Evolutionary conservation across 2,329 filamentous ascomycete species (phyloP).

Genomic region (Epichloe gansuensis): DNA sequence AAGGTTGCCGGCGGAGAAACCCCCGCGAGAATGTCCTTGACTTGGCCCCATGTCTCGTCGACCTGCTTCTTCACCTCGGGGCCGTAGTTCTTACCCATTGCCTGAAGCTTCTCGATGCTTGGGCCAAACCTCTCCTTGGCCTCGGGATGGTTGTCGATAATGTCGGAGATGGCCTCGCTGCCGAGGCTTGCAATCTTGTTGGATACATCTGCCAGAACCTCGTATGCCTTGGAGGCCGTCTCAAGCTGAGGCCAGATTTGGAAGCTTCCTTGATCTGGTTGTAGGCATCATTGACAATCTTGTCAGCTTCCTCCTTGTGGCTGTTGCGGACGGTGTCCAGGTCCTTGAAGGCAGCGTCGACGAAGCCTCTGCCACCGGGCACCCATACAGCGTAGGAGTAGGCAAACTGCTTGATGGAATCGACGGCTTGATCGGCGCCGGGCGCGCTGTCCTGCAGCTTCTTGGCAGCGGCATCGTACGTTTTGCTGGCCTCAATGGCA

Average conservation of each 20-base stretch:
- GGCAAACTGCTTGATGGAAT: constrained; percentile 52
- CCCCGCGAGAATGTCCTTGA: constrained; percentile 52
- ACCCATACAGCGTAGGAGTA: constrained; percentile 61
- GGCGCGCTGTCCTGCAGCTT: constrained; percentile 52
- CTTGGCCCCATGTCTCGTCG: constrained; percentile 57
- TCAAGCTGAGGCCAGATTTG: constrained; percentile 48
- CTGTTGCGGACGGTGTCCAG: constrained; percentile 55
- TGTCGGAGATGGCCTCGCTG: constrained; percentile 48
- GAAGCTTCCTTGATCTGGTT: constrained; percentile 50
- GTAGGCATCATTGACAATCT: constrained; percentile 56
- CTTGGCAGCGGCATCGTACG: constrained; percentile 47
- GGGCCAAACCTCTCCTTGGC: constrained; percentile 61
- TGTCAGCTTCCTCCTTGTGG: constrained; percentile 57
- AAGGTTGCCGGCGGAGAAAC: constrained; percentile 39
- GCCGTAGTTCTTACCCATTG: constrained; percentile 56
- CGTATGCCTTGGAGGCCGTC: constrained; percentile 47
- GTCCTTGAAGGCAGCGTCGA: constrained; percentile 59
- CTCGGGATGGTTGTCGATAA: constrained; percentile 62
- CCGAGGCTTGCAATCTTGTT: constrained; percentile 48
- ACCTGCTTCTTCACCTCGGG: constrained; percentile 68
- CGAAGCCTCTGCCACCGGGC: constrained; percentile 55
- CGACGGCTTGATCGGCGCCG: constrained; percentile 52
- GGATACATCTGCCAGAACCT: constrained; percentile 49
- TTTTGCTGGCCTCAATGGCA: constrained; percentile 42
- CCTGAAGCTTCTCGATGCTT: constrained; percentile 55